These are phyloP conservation scores for thale cress (Arabidopsis thaliana) DNA, from an alignment of 345 rosid species.

Conservation along the genomic window TAIR10.1 NC_003074.8:4735501-4736000, in stretches of 20 bases:
- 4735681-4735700: too few species aligned
- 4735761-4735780: conserved; percentile 76
- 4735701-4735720: neutral
- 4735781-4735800: conserved; percentile 76
- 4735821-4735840: conserved; percentile 66
- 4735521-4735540: conserved; percentile 59
- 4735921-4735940: conserved; percentile 12
- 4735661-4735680: neutral
- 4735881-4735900: conserved; percentile 45
- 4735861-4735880: conserved; percentile 79
- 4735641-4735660: conserved; percentile 48
- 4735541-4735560: conserved; percentile 87
- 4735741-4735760: conserved; percentile 72
- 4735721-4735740: conserved; percentile 69
- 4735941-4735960: conserved; percentile 16
- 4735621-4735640: conserved; percentile 63
- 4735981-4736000: conserved; percentile 19
- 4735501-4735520: conserved; percentile 48
- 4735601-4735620: conserved; percentile 72
- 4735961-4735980: neutral
- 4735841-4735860: conserved; percentile 79
- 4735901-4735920: conserved; percentile 12
- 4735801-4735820: conserved; percentile 66
- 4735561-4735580: conserved; percentile 63
- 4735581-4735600: conserved; percentile 46